phyloP scores from a whole-genome alignment of 179 eudicot species.

The Silene noctiflora region DNA sequence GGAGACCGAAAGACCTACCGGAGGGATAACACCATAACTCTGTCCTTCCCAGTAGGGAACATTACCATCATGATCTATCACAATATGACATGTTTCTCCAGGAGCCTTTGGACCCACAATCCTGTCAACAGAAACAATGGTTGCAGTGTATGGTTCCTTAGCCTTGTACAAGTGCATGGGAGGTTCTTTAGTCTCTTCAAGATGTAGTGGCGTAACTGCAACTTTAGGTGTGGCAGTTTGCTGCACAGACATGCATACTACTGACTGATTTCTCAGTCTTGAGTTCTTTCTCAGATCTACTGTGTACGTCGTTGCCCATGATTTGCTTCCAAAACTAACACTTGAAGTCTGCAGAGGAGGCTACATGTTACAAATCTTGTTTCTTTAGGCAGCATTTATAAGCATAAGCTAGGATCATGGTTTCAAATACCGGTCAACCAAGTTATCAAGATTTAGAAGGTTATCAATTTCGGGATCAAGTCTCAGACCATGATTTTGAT shows the following conservation, averaged over 20 bases:
- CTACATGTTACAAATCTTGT: slow-evolving; percentile 22
- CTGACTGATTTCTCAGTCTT: slow-evolving; percentile 37
- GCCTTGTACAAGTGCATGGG: slow-evolving; percentile 73
- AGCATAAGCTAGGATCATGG: neutral
- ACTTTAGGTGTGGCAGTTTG: slow-evolving; percentile 62
- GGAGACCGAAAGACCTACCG: slow-evolving; percentile 45
- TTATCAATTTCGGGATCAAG: no score
- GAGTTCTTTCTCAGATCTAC: slow-evolving; percentile 40
- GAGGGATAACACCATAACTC: slow-evolving; percentile 92
- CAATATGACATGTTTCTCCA: slow-evolving; percentile 94
- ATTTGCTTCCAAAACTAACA: slow-evolving; percentile 45
- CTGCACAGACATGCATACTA: slow-evolving; percentile 77
- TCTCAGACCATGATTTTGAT: no score
- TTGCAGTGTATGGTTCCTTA: slow-evolving; percentile 77
- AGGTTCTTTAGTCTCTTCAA: slow-evolving; percentile 75
- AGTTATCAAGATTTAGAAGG: neutral
- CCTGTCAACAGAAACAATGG: slow-evolving; percentile 89
- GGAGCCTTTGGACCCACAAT: slow-evolving; percentile 89
- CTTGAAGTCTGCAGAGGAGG: slow-evolving; percentile 42
- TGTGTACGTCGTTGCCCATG: slow-evolving; percentile 39
- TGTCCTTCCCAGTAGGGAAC: slow-evolving; percentile 99
- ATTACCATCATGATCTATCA: slow-evolving; percentile 87
- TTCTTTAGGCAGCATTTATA: slow-evolving; percentile 5
- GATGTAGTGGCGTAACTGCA: slow-evolving; percentile 56
- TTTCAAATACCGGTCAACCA: neutral